Percentiles rank a stretch among this genome's conserved stretches.
Evolutionary conservation across 2,329 filamentous ascomycete genomes (phyloP).

Genomic region (Colletotrichum filicis): DNA sequence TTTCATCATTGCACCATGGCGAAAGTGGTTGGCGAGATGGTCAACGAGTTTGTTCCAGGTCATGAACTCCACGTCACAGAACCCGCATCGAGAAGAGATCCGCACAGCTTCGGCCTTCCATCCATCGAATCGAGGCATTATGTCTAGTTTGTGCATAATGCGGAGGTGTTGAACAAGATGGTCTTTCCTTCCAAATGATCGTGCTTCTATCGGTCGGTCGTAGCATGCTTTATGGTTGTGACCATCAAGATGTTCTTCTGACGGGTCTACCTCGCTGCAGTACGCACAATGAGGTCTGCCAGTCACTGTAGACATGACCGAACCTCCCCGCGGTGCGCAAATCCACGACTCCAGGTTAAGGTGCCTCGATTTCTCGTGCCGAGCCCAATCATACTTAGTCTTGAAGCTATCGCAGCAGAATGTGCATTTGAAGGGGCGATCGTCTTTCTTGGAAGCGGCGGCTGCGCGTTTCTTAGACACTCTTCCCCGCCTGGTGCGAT

Average conservation of each 20-base stretch:
- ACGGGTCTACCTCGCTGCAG: slow-evolving; percentile 39
- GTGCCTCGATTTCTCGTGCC: slow-evolving; percentile 61
- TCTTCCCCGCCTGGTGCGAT: too few relatives aligned
- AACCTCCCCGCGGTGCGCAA: slow-evolving; percentile 45
- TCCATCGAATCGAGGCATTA: slow-evolving; percentile 49
- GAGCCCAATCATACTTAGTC: slow-evolving; percentile 56
- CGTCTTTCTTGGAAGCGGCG: neutral
- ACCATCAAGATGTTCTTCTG: slow-evolving; percentile 37
- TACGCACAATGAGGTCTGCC: slow-evolving; percentile 40
- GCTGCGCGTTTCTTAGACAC: too few relatives aligned
- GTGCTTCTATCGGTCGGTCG: slow-evolving; percentile 22
- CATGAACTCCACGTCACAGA: too few relatives aligned
- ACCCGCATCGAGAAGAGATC: too few relatives aligned
- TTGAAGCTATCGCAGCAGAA: slow-evolving; percentile 58
- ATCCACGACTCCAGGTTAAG: slow-evolving; percentile 58
- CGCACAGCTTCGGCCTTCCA: slow-evolving; percentile 39
- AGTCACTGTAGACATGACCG: slow-evolving; percentile 35
- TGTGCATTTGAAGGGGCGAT: slow-evolving; percentile 52
- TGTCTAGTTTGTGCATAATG: slow-evolving; percentile 47
- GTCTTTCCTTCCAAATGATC: slow-evolving; percentile 42
- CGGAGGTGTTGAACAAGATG: slow-evolving; percentile 45
- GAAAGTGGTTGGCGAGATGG: slow-evolving; percentile 43
- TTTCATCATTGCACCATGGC: slow-evolving; percentile 41
- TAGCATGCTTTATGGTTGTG: slow-evolving; percentile 40
- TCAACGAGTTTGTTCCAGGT: slow-evolving; percentile 28